Evolutionary conservation across 768 basidiomycete species (phyloP).

Genomic region (Kockovaella imperatae): DNA sequence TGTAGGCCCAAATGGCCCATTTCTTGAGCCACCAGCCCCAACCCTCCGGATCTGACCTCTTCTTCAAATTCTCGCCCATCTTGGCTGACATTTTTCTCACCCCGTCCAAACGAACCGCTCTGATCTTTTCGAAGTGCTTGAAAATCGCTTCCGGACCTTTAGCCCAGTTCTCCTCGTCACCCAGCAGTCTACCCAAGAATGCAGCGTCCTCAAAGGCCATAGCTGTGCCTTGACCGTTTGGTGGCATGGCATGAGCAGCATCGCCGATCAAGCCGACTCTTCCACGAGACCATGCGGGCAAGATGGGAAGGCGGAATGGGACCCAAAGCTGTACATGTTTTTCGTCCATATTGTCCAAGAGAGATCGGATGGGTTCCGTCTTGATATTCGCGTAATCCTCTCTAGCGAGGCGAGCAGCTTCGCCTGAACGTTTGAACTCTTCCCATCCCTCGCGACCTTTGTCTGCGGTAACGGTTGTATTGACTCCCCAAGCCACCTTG

Average conservation of each 20-base stretch:
- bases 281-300: constrained; percentile 13
- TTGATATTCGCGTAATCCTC: constrained; percentile 10
- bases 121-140: constrained; percentile 17
- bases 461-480: constrained; percentile 3
- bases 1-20: too few species aligned
- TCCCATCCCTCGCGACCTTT: constrained; percentile 14
- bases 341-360: constrained; percentile 12
- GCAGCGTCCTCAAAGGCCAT: constrained; percentile 31
- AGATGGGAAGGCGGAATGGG: constrained; percentile 10
- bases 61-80: too few species aligned
- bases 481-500: constrained; percentile 18
- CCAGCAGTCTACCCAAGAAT: constrained; percentile 12
- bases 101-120: constrained; percentile 16
- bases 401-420: constrained; percentile 16
- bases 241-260: constrained; percentile 26
- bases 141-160: constrained; percentile 11
- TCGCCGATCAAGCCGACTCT: constrained; percentile 23
- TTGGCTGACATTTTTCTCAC: too few species aligned
- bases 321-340: constrained; percentile 8
- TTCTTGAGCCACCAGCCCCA: too few species aligned
- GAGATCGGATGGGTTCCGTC: constrained; percentile 17
- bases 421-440: constrained; percentile 18
- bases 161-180: neutral
- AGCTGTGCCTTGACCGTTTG: constrained; percentile 20
- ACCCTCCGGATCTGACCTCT: too few species aligned